A percentile compares a stretch with the other conserved stretches of the same genome.
These are phyloP conservation scores for Lachnellula subtilissima DNA, from an alignment of 2,329 filamentous ascomycete genomes.

Conservation along the genomic window DNA sequence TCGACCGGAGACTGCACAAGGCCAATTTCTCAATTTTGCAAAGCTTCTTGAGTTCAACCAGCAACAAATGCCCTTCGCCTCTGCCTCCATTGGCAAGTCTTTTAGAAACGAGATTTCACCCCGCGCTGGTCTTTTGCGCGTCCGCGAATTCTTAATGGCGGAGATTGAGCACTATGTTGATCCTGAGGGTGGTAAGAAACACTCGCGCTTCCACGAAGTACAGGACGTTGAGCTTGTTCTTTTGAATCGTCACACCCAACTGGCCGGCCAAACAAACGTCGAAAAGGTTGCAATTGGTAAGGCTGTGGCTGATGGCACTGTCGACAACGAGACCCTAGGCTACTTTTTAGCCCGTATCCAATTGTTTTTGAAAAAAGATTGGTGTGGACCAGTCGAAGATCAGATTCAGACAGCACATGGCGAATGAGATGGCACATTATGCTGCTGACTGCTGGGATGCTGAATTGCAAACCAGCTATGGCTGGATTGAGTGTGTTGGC, in stretches of 20 bases:
- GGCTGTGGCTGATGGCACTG: constrained; percentile 74
- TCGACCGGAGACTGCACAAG: constrained; percentile 91
- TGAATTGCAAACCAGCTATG: constrained; percentile 83
- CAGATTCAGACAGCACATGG: constrained; percentile 96
- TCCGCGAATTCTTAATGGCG: constrained; percentile 97
- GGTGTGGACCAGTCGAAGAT: constrained; percentile 85
- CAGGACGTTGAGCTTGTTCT: constrained; percentile 78
- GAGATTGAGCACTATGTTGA: constrained; percentile 99
- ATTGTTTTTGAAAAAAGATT: constrained; percentile 78
- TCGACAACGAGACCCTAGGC: constrained; percentile 96
- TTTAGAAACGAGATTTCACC: constrained; percentile 98
- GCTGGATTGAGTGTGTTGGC: constrained; percentile 98
- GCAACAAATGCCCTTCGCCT: constrained; percentile 92
- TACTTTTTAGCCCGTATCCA: constrained; percentile 96
- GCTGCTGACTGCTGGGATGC: constrained; percentile 98
- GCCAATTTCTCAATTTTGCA: constrained; percentile 94
- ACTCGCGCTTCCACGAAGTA: constrained; percentile 80
- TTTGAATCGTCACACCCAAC: constrained; percentile 78
- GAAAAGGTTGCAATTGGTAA: constrained; percentile 74
- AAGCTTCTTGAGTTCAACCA: constrained; percentile 97
- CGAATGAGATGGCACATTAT: constrained; percentile 87
- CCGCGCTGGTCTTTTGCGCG: constrained; percentile 81
- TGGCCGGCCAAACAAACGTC: constrained; percentile 75
- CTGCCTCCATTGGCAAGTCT: constrained; percentile 93
- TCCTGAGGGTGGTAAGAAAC: constrained; percentile 90